A percentile compares a stretch with the other conserved stretches of the same genome.
phyloP scores from a whole-genome alignment of 2,329 filamentous ascomycete species.

The Atkinsonella hypoxylon region DNA sequence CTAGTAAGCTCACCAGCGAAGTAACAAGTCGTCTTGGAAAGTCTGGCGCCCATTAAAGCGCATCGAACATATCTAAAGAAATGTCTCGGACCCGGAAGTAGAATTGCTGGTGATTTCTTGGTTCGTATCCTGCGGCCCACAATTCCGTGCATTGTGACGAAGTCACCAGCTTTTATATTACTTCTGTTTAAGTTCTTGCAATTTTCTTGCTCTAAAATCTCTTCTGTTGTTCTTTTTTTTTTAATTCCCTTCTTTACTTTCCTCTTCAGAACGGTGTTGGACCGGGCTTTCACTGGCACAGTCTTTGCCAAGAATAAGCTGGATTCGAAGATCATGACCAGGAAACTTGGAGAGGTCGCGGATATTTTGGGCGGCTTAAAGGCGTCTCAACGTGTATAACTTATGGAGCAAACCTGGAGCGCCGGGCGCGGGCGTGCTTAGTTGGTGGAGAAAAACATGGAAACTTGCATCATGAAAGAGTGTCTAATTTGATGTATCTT shows the following conservation, averaged over 20 bases:
- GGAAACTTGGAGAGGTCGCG: neutral
- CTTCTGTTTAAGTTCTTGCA: neutral
- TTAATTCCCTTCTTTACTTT: constrained; percentile 3
- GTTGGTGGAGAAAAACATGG: constrained; percentile 16
- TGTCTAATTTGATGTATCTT: constrained; percentile 29
- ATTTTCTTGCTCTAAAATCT: neutral
- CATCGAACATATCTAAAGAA: neutral
- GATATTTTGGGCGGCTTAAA: constrained; percentile 7
- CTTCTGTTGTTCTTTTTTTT: constrained; percentile 6
- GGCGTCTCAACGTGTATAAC: constrained; percentile 18
- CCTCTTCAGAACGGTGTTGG: constrained; percentile 11
- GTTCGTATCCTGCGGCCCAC: neutral
- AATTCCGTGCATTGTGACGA: neutral
- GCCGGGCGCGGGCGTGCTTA: constrained; percentile 22
- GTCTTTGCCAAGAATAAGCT: neutral
- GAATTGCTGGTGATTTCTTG: neutral
- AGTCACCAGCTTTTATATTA: neutral
- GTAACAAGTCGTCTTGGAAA: constrained; percentile 39
- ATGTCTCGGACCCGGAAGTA: neutral
- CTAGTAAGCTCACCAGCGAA: constrained; percentile 34
- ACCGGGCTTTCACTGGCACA: constrained; percentile 8
- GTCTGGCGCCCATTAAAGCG: constrained; percentile 10
- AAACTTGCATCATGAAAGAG: constrained; percentile 22
- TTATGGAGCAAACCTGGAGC: constrained; percentile 23
- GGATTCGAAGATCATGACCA: neutral